These are phyloP conservation scores for Trichoderma sp. DNA, from an alignment of 2,329 filamentous ascomycete species.

Conservation along the genomic window DNA sequence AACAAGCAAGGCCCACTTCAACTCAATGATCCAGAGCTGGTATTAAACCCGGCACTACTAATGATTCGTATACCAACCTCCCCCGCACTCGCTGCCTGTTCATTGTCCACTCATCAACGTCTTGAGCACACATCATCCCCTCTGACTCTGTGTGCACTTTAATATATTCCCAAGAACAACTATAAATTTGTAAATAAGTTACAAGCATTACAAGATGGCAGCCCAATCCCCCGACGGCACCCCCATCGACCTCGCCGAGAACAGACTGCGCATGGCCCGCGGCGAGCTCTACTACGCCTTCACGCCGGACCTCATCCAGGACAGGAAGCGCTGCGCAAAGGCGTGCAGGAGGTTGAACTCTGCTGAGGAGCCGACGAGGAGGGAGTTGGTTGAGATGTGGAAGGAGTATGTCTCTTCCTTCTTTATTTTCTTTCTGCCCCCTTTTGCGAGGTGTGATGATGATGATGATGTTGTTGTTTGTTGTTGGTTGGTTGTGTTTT, in stretches of 20 bases:
- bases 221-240: conserved; percentile 22
- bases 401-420: conserved; percentile 58
- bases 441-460: neutral
- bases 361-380: conserved; percentile 56
- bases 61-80: no score
- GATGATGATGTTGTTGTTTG: neutral
- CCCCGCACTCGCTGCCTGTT: no score
- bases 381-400: conserved; percentile 67
- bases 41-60: no score
- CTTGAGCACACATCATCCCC: no score
- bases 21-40: no score
- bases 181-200: no score
- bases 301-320: conserved; percentile 64
- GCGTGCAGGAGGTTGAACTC: conserved; percentile 67
- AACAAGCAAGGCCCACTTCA: no score
- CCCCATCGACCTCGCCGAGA: conserved; percentile 48
- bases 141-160: no score
- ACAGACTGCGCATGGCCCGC: conserved; percentile 57
- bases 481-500: neutral
- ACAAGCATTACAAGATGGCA: conserved; percentile 7
- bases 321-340: conserved; percentile 59
- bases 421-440: neutral
- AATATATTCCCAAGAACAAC: no score
- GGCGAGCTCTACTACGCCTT: conserved; percentile 75
- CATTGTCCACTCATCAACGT: no score